Evolutionary conservation across 2,329 filamentous ascomycete genomes (phyloP), one percentile per base, ranked within the genome.

Genomic region (Trichoderma guizhouense): DNA sequence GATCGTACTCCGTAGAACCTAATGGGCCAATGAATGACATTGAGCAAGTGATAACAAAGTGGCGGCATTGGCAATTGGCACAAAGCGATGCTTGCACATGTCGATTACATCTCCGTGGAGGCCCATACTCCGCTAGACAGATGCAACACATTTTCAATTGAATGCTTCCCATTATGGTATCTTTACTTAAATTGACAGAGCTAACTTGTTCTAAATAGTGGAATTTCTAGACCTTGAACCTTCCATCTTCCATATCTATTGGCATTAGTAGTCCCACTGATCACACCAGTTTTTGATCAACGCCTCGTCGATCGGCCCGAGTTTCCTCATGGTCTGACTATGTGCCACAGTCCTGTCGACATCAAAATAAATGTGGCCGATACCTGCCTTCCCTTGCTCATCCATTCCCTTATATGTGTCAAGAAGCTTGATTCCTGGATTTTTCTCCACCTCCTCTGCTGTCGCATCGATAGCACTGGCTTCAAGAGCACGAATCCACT

Each of bases 401-500:
- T 69, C 51, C 14, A 79, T 64, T n/a, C 60, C 71, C 24, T 78
- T 78, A 74, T 86, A 88, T 21, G 84, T 84, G 55, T 86, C 85
- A 1, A 88, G 74, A 43, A 89, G 78, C 78, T 88, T 89, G 47
- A 87, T 75, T 5, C 82, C 86, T 0, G 85, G 85, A 73, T 86
- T 87, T 71, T 77, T 79, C 7, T 79, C 79, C 0, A 86, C 75
- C 8, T 82, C 79, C 9, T 81, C 78, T 15, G 79, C 80, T 32
- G 57, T 55, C 14, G 39, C 53, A 28, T 51, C 57, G 9, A 34
- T 74, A 1, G 79, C 78, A 69, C 84, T 85, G 68, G 81, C 73
- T 71, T 85, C 83, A 26, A 89, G 77, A 14, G 78, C 75, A 1
- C 75, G 60, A 3, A 88, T 76, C 87, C 86, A 89, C 30, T 85